Evolutionary conservation across 2,329 filamentous ascomycete species (phyloP), one percentile per base, ranked within the genome.

Genomic region (Cercospora sp.): DNA sequence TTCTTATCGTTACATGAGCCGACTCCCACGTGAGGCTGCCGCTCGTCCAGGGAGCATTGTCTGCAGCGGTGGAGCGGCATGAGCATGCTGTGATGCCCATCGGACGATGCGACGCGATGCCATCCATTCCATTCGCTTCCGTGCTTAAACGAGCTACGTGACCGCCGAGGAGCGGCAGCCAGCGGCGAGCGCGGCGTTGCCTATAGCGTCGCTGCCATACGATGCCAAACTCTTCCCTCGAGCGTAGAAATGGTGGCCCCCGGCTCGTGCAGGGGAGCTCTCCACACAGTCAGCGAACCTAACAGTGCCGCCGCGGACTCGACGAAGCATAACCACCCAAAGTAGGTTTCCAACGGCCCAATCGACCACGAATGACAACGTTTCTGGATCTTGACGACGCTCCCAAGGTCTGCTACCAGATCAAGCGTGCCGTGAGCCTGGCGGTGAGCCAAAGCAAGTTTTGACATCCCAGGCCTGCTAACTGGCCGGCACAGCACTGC

Each of bases 361-460:
- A 57, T 64, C 49, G 28, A 26, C 37, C 37, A 32, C n/a, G 45
- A 30, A 37, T 21, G 28, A 24, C 24, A 64, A 37, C 49, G 13
- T 64, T 58, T 58, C 26, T n/a, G 16, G 21, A 30, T 21, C 21
- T 58, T 30, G 53, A 30, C 24, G 26, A 58, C 53, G 13, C 24
- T 30, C 24, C 53, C 53, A 58, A 58, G 26, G 53, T 55, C 45
- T 51, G 37, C 37, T 63, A 32, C 7, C 51, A 43, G 58, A 51
- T 58, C 62, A 58, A 32, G 49, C 49, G 32, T 21, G 26, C 43
- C 45, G 34, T 12, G 18, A 30, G 43, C 43, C 43, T 51, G 43
- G 61, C 61, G 61, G 61, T 63, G 61, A 63, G 32, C 3, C 40
- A 53, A 63, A 63, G 60, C 60, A 63, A 28, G 60, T 63, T 63